phyloP scores from a whole-genome alignment of 73 alveolate genomes.

The Paraurostyla sp. region DNA sequence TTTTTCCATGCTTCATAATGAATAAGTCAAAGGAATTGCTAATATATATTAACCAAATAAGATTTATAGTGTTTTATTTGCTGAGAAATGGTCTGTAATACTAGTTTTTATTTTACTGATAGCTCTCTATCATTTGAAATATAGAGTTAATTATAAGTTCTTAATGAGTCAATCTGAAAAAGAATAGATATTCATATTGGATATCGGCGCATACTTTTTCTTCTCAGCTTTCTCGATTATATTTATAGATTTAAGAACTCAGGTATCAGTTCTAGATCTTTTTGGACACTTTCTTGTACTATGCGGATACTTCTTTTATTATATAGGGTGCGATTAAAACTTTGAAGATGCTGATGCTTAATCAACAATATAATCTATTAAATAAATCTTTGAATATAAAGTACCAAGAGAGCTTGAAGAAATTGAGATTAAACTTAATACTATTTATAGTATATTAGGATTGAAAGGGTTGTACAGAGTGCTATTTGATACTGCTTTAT shows the following conservation, averaged over 20 bases:
- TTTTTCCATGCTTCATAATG: not conserved
- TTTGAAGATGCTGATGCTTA: not conserved
- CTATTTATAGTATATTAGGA: not conserved
- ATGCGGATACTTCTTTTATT: not conserved
- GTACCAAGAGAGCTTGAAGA: not conserved
- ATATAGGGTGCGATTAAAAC: not conserved
- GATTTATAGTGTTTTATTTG: not conserved
- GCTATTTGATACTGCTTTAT: constrained; percentile 28
- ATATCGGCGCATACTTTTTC: not conserved
- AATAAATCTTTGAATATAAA: not conserved
- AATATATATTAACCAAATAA: not conserved
- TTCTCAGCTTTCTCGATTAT: not conserved
- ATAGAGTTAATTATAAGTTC: not conserved
- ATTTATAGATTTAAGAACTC: not conserved
- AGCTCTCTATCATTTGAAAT: not conserved
- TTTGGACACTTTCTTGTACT: not conserved
- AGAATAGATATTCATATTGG: not conserved
- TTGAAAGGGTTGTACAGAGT: constrained; percentile 32
- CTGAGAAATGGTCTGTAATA: not conserved
- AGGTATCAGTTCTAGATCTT: not conserved
- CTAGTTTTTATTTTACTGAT: not conserved
- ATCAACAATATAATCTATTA: not conserved
- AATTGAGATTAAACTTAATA: not conserved
- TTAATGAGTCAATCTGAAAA: not conserved
- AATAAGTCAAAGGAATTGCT: not conserved